A percentile compares a stretch with the other conserved stretches of the same genome.
These are phyloP conservation scores for Hirsutella minnesotensis DNA, from an alignment of 2,329 filamentous ascomycete species.

Conservation along the genomic window DNA sequence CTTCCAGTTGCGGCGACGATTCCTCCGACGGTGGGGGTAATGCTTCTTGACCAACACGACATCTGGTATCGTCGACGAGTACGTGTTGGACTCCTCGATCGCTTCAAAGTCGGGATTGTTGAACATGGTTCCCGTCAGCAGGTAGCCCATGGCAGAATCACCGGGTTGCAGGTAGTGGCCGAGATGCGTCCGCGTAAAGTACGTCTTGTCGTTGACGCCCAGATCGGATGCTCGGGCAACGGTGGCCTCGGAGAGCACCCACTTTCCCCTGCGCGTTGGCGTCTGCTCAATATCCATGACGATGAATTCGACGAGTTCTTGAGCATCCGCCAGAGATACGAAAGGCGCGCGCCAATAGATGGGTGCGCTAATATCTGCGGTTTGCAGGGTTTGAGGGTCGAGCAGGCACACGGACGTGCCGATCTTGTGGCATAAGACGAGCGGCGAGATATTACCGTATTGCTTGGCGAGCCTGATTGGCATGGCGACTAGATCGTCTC, in stretches of 20 bases:
- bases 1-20: constrained; percentile 75
- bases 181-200: constrained; percentile 83
- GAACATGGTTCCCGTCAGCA: constrained; percentile 80
- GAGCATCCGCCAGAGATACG: constrained; percentile 67
- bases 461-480: constrained; percentile 82
- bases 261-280: constrained; percentile 66
- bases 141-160: constrained; percentile 91
- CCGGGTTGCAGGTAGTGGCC: constrained; percentile 76
- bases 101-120: constrained; percentile 81
- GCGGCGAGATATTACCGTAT: constrained; percentile 76
- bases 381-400: constrained; percentile 85
- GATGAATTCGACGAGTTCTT: constrained; percentile 82
- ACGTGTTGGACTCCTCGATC: constrained; percentile 65
- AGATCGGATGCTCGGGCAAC: constrained; percentile 80
- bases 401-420: constrained; percentile 84
- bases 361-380: constrained; percentile 67
- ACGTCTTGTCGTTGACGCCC: constrained; percentile 74
- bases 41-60: constrained; percentile 95
- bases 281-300: constrained; percentile 86
- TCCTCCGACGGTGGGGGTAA: constrained; percentile 77
- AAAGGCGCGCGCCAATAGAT: constrained; percentile 92
- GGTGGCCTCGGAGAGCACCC: constrained; percentile 75
- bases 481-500: constrained; percentile 90
- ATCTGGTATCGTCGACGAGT: constrained; percentile 72
- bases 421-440: constrained; percentile 76